These are phyloP conservation scores for Royoungia palumana DNA, from an alignment of 768 basidiomycete species.

Conservation along the genomic window DNA sequence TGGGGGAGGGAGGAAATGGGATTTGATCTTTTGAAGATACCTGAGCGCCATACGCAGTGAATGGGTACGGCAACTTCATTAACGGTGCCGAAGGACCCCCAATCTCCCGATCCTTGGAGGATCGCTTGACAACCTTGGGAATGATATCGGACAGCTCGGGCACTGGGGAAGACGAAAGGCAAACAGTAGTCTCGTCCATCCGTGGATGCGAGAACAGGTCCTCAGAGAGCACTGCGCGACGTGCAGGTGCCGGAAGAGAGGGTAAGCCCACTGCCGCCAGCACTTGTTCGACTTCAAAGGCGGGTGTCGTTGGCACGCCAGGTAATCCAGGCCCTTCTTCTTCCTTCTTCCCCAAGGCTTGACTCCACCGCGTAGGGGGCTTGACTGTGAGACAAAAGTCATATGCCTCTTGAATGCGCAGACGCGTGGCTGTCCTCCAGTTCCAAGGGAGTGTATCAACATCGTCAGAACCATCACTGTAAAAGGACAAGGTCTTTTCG, in stretches of 20 bases:
- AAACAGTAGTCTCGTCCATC: constrained; percentile 21
- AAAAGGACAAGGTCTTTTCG: constrained; percentile 54
- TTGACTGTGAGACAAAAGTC: constrained; percentile 69
- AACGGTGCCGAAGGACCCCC: constrained; percentile 42
- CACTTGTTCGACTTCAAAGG: constrained; percentile 52
- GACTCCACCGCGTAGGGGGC: constrained; percentile 34
- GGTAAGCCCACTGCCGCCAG: constrained; percentile 56
- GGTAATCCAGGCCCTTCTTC: constrained; percentile 19
- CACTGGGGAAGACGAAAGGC: constrained; percentile 12
- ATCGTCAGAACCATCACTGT: constrained; percentile 44
- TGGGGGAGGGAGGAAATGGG: constrained; percentile 71
- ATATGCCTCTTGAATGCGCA: constrained; percentile 73
- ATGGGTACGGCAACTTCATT: constrained; percentile 66
- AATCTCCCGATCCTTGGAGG: constrained; percentile 45
- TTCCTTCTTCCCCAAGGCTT: constrained; percentile 32
- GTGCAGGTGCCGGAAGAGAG: constrained; percentile 47
- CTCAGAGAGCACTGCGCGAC: constrained; percentile 55
- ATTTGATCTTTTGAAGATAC: constrained; percentile 61
- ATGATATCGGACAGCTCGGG: constrained; percentile 40
- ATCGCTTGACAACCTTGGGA: constrained; percentile 44
- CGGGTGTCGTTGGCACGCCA: constrained; percentile 32
- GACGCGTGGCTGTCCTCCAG: constrained; percentile 70
- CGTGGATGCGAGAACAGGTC: constrained; percentile 63
- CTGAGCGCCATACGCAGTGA: constrained; percentile 58
- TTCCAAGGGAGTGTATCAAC: constrained; percentile 63